phyloP scores from a whole-genome alignment of 2,329 filamentous ascomycete species.

The Stemphylium beticola region DNA sequence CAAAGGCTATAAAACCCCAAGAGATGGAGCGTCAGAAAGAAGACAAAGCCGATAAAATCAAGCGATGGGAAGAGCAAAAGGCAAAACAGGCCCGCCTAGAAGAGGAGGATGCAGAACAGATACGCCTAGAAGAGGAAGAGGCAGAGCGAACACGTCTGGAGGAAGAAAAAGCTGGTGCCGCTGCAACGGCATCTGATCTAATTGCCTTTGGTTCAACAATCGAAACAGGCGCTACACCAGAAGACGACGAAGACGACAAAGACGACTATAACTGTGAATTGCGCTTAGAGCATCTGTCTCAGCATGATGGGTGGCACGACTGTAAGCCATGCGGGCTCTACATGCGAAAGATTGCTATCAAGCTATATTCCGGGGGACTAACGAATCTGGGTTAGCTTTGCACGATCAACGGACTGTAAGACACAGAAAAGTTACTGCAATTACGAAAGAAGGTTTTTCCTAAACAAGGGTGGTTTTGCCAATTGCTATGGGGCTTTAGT shows the following conservation, averaged over 20 bases:
- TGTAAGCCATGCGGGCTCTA: slow-evolving; percentile 5
- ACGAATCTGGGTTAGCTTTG: background rate
- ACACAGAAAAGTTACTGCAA: background rate
- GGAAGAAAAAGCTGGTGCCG: background rate
- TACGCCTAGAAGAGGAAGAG: slow-evolving; percentile 31
- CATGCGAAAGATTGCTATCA: slow-evolving; percentile 2
- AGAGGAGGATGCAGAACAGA: slow-evolving; percentile 33
- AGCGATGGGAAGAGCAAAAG: slow-evolving; percentile 29
- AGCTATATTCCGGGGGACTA: background rate
- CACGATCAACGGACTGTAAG: background rate
- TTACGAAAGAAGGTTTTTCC: too few species aligned
- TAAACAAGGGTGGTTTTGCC: too few species aligned
- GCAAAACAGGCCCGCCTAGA: slow-evolving; percentile 32
- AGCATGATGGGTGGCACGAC: background rate
- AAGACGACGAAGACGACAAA: background rate
- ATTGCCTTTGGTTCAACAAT: background rate
- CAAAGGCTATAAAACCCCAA: slow-evolving; percentile 21
- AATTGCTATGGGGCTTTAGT: too few species aligned
- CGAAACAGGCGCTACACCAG: background rate
- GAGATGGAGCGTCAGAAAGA: slow-evolving; percentile 25
- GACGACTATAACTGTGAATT: background rate
- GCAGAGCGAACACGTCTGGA: slow-evolving; percentile 1
- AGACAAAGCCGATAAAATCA: slow-evolving; percentile 27
- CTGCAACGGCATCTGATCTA: background rate
- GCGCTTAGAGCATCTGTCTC: slow-evolving; percentile 4